phyloP scores from a whole-genome alignment of 805 yeast species.

The Danielia oregonensis region DNA sequence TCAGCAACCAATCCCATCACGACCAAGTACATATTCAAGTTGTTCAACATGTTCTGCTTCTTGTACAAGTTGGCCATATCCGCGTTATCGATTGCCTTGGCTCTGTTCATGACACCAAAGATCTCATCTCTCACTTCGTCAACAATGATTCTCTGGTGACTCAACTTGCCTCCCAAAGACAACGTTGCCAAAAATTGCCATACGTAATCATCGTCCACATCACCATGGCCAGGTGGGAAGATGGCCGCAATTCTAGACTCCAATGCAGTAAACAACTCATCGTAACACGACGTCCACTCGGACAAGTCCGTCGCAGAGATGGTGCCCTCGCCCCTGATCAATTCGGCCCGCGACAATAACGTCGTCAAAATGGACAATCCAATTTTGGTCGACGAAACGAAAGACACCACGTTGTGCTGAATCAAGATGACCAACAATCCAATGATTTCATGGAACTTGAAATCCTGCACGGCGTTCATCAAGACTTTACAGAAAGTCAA shows the following conservation, averaged over 20 bases:
- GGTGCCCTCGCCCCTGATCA: conserved; percentile 78
- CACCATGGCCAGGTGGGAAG: conserved; percentile 67
- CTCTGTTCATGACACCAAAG: conserved; percentile 78
- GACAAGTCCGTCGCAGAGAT: conserved; percentile 53
- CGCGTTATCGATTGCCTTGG: conserved; percentile 57
- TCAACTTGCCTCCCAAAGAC: conserved; percentile 84
- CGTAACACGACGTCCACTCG: conserved; percentile 79
- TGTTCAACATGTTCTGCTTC: conserved; percentile 61
- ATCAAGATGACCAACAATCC: conserved; percentile 68
- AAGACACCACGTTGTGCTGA: conserved; percentile 63
- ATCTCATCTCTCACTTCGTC: conserved; percentile 93
- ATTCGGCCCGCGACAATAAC: conserved; percentile 86
- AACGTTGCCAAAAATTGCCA: conserved; percentile 97
- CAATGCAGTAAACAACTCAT: conserved; percentile 70
- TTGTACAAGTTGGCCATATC: conserved; percentile 41
- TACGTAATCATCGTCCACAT: conserved; percentile 64
- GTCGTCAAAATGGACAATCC: conserved; percentile 88
- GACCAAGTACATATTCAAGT: conserved; percentile 86
- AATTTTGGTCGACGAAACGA: conserved; percentile 67
- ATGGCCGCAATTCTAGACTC: conserved; percentile 74
- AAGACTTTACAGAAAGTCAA: conserved; percentile 78
- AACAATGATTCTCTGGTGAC: conserved; percentile 89
- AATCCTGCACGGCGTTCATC: conserved; percentile 79
- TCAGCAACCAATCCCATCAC: conserved; percentile 96
- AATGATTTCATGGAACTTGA: conserved; percentile 74